Percentiles rank a stretch among this genome's conserved stretches.
Conservation (phyloP, 2,329 filamentous ascomycete genomes). For the Ophiostoma australiae region DNA sequence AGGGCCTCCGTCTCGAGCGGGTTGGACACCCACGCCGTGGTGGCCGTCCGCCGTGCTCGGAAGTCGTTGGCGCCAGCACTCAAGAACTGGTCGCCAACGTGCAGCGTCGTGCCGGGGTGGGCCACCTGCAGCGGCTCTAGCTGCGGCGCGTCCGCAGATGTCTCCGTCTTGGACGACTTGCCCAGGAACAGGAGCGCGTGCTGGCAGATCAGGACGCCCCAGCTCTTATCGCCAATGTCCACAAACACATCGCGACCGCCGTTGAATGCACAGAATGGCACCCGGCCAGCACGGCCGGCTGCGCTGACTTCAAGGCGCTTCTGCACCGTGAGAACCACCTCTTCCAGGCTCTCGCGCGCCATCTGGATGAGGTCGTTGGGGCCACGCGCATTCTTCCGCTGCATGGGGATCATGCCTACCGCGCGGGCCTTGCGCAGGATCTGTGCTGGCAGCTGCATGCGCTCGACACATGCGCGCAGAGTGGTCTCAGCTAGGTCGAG, state of each 20-base stretch:
- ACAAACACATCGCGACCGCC: constrained; percentile 97
- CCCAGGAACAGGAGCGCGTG: constrained; percentile 26
- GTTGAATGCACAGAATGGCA: constrained; percentile 98
- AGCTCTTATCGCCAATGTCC: constrained; percentile 96
- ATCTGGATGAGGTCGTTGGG: constrained; percentile 47
- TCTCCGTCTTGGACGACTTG: constrained; percentile 47
- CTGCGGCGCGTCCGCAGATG: constrained; percentile 29
- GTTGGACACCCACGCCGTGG: constrained; percentile 94
- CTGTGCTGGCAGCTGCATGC: constrained; percentile 71
- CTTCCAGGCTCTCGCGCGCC: constrained; percentile 83
- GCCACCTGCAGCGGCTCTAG: constrained; percentile 10
- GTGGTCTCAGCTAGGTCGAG: constrained; percentile 85
- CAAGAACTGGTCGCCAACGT: constrained; percentile 95
- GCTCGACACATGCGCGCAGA: constrained; percentile 72
- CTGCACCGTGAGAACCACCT: constrained; percentile 91
- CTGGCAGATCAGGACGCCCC: constrained; percentile 91
- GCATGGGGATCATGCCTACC: constrained; percentile 64
- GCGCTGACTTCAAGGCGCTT: constrained; percentile 80
- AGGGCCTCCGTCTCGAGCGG: constrained; percentile 85
- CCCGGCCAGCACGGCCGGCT: constrained; percentile 49
- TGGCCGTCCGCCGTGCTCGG: constrained; percentile 85
- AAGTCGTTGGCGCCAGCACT: constrained; percentile 96
- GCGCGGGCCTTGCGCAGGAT: constrained; percentile 85
- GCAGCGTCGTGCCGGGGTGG: constrained; percentile 55
- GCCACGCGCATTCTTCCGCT: constrained; percentile 4